A percentile compares a stretch with the other conserved stretches of the same genome.
Evolutionary conservation across 1,284 basidiomycete genomes (phyloP).

Genomic region (Ustilago hordei): DNA sequence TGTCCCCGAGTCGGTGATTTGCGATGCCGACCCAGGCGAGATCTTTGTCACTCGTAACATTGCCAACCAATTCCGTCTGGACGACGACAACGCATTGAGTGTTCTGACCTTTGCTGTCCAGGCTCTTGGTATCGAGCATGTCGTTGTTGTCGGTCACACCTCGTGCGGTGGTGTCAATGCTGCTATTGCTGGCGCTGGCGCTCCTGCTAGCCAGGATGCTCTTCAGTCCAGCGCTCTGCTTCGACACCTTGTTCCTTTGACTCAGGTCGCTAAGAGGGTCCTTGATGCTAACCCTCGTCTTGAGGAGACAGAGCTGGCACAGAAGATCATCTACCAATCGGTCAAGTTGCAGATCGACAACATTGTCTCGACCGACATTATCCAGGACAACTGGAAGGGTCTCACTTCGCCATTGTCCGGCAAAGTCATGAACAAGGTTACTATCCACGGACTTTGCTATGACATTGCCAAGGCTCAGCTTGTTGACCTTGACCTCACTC

Average conservation of each 20-base stretch:
- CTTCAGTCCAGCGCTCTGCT: conserved; percentile 49
- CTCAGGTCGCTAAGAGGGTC: conserved; percentile 55
- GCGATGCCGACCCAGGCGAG: conserved; percentile 65
- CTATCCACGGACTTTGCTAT: conserved; percentile 61
- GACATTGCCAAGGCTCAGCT: conserved; percentile 62
- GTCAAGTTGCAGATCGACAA: conserved; percentile 82
- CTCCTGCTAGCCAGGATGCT: conserved; percentile 34
- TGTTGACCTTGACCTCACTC: conserved; percentile 36
- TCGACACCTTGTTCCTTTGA: conserved; percentile 64
- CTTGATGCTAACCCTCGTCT: conserved; percentile 36
- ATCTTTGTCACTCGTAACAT: conserved; percentile 70
- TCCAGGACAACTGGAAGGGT: conserved; percentile 80
- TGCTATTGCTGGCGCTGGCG: conserved; percentile 60
- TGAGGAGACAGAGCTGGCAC: conserved; percentile 31
- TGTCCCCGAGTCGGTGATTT: conserved; percentile 72
- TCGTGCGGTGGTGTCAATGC: conserved; percentile 71
- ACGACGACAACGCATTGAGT: conserved; percentile 82
- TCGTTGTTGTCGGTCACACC: conserved; percentile 75
- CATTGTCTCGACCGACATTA: conserved; percentile 76
- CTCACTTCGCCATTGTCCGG: conserved; percentile 71
- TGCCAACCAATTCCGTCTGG: conserved; percentile 75
- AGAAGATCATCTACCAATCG: conserved; percentile 70
- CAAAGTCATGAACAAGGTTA: conserved; percentile 63
- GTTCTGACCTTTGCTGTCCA: conserved; percentile 85
- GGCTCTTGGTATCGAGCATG: conserved; percentile 83